A percentile compares a stretch with the other conserved stretches of the same genome.
Evolutionary conservation across 768 basidiomycete species (phyloP).

Genomic region (Hirschioporus abietinus): DNA sequence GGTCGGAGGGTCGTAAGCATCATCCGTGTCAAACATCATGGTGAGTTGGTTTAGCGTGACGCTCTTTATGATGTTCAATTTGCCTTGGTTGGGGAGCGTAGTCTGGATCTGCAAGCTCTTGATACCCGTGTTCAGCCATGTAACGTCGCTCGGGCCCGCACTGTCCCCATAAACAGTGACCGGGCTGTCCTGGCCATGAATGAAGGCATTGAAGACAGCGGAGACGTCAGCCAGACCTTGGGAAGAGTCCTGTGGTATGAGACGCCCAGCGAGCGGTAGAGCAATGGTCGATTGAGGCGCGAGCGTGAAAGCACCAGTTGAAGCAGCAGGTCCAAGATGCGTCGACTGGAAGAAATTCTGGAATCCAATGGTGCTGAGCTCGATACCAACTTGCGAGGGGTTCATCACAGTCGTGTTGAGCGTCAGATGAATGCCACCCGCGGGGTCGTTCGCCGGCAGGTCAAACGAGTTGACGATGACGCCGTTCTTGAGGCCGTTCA

Average conservation of each 20-base stretch:
- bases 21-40: constrained; percentile 51
- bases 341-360: constrained; percentile 46
- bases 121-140: constrained; percentile 71
- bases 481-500: constrained; percentile 60
- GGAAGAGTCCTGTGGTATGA: constrained; percentile 52
- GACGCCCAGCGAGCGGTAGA: constrained; percentile 54
- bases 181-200: constrained; percentile 59
- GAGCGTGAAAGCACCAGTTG: constrained; percentile 45
- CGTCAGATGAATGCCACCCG: constrained; percentile 65
- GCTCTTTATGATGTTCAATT: constrained; percentile 56
- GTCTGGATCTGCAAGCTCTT: constrained; percentile 54
- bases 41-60: constrained; percentile 55
- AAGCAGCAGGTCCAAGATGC: constrained; percentile 55
- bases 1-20: constrained; percentile 52
- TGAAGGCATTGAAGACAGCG: constrained; percentile 63
- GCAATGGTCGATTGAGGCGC: constrained; percentile 46
- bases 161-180: constrained; percentile 54
- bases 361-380: constrained; percentile 57
- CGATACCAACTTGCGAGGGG: constrained; percentile 71
- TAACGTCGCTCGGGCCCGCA: constrained; percentile 54
- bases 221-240: constrained; percentile 56
- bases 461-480: constrained; percentile 65
- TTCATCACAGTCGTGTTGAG: constrained; percentile 56
- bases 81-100: constrained; percentile 57
- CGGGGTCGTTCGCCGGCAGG: constrained; percentile 63